Evolutionary conservation across 148 eudicot genomes (phyloP).

Genomic region (Euryodendron excelsum): DNA sequence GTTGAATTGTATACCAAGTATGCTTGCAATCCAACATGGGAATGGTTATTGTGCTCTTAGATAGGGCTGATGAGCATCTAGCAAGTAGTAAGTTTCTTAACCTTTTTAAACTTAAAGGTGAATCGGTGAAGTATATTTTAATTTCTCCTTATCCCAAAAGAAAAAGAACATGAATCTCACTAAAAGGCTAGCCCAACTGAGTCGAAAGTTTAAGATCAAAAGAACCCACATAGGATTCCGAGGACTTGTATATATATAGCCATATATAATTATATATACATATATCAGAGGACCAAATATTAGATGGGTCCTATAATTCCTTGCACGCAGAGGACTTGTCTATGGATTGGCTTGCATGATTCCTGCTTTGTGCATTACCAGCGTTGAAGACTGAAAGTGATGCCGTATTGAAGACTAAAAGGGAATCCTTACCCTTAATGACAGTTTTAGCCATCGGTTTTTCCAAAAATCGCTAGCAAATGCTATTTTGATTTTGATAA

Average conservation of each 20-base stretch:
- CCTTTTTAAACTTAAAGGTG: conserved; percentile 4
- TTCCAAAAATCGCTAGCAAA: not conserved
- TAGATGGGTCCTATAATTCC: not conserved
- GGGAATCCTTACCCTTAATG: no score
- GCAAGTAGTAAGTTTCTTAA: not conserved
- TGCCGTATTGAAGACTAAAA: no score
- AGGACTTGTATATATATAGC: not conserved
- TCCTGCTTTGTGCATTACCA: no score
- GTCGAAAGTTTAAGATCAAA: conserved; percentile 8
- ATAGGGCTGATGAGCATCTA: not conserved
- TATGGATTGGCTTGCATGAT: no score
- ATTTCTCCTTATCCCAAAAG: conserved; percentile 23
- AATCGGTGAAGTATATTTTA: conserved; percentile 2
- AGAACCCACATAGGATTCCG: conserved; percentile 29
- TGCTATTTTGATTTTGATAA: not conserved
- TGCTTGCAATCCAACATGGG: no score
- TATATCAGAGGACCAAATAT: not conserved
- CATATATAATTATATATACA: not conserved
- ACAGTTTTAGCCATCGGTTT: not conserved
- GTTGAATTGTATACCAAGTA: no score
- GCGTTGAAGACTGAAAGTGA: no score
- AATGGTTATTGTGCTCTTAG: no score
- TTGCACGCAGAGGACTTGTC: not conserved
- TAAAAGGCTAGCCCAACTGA: conserved; percentile 7
- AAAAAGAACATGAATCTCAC: conserved; percentile 21